phyloP scores from a whole-genome alignment of 306 rosid genomes.

The Rosa lucieae region DNA sequence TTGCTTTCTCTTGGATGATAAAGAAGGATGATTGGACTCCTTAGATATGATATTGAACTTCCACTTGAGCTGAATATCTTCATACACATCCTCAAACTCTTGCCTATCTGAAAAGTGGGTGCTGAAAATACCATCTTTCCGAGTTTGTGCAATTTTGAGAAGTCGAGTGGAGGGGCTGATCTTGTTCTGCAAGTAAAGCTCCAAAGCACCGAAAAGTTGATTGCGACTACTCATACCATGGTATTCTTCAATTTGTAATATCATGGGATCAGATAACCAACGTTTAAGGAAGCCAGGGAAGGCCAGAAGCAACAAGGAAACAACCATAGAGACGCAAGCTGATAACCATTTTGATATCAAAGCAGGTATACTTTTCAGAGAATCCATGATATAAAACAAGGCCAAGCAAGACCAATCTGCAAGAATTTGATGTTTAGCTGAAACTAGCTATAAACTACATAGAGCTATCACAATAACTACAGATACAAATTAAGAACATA shows the following conservation, averaged over 20 bases:
- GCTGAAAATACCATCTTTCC: slow-evolving; percentile 47
- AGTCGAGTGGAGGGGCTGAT: slow-evolving; percentile 44
- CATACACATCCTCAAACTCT: slow-evolving; percentile 37
- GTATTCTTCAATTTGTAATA: background rate
- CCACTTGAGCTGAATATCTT: slow-evolving; percentile 51
- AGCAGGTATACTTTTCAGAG: background rate
- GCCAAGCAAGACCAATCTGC: background rate
- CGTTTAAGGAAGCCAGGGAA: background rate
- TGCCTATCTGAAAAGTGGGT: slow-evolving; percentile 54
- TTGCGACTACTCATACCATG: slow-evolving; percentile 34
- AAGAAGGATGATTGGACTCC: slow-evolving; percentile 23
- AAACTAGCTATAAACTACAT: background rate
- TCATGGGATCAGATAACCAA: background rate
- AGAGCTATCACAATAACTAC: background rate
- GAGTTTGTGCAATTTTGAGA: slow-evolving; percentile 53
- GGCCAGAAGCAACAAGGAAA: background rate
- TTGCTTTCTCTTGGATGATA: slow-evolving; percentile 29
- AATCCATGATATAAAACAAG: slow-evolving; percentile 1
- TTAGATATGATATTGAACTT: slow-evolving; percentile 7
- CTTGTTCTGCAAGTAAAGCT: slow-evolving; percentile 49
- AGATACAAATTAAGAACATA: background rate
- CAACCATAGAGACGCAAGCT: background rate
- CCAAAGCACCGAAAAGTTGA: slow-evolving; percentile 66
- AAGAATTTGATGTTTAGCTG: background rate
- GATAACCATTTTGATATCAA: background rate